Base-by-base conservation (phyloP, 176 grass and related monocot genomes). In the Ensete glaucum region DNA sequence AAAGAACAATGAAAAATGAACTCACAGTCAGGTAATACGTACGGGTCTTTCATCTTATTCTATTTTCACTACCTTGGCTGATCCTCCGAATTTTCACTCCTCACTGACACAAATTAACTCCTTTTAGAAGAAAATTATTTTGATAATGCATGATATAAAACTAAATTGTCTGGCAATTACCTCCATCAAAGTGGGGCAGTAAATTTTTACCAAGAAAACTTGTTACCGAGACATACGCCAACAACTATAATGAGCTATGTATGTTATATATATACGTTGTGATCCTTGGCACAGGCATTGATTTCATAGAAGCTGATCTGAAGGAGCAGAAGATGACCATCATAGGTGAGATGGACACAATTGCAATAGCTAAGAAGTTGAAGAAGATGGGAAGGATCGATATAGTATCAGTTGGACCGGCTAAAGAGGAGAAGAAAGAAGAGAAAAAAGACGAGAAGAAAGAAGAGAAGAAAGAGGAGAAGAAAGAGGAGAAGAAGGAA, bases 281-380 rank as follows among this genome's bases (percentile, higher is more conserved):
- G 25, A 52, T 79, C 62, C 21, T 67, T 52, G 78, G 17, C 57
- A 62, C 80, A 93, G 90, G 94, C 52, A 77, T 98, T 71, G 94
- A 98, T 88, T 91, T 90, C 65, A 91, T 98, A 82, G 88, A 86
- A 70, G 94, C 88, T 2, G 81, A 89, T 83, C 74, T 98, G 34
- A 98, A 98, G 88, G 90, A 98, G 10, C 92, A 98, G 58, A 93
- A 98, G 78, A 82, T 98, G 84, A 91, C 76, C 52, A 76, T 98
- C 76, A 89, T 91, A 60, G 94, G 94, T 0, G 88, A 98, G 50
- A 93, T 98, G 90, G 94, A 98, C 53, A 79, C 84, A 6, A 86
- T 98, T 14, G 88, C 85, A 2, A 85, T 97, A 48, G 93, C 90
- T n/a, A 97, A 87, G 79, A 98, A 87, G 78, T 80, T 98, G 74